Conservation (phyloP, 2,329 filamentous ascomycete species). For the Salinomyces thailandicus region DNA sequence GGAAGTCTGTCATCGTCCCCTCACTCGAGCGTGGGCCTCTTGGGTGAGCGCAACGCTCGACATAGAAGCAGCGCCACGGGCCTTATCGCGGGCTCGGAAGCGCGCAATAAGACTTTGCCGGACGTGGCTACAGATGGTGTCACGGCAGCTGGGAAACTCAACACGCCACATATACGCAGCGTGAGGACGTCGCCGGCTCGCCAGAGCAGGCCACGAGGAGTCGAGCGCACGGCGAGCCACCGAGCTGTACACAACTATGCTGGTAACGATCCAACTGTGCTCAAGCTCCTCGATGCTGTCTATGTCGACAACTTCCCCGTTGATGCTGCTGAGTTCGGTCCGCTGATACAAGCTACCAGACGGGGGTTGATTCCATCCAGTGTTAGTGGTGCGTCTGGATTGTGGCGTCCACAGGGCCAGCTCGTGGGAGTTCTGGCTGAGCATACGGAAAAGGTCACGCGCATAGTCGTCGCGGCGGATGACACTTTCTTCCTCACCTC, state of each 20-base stretch:
- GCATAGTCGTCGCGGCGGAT: conserved; percentile 74
- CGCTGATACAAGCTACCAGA: conserved; percentile 61
- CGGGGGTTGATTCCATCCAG: conserved; percentile 36
- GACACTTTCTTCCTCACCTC: conserved; percentile 91
- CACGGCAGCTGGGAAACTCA: conserved; percentile 55
- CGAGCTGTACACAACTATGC: conserved; percentile 60
- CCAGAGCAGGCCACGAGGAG: conserved; percentile 12
- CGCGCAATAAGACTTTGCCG: conserved; percentile 48
- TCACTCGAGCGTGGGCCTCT: conserved; percentile 21
- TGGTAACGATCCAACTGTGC: conserved; percentile 58
- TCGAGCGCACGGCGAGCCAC: conserved; percentile 12
- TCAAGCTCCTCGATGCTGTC: conserved; percentile 67
- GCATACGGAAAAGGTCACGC: conserved; percentile 71
- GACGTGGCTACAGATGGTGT: conserved; percentile 54
- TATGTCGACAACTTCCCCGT: conserved; percentile 57
- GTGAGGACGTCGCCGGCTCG: conserved; percentile 19
- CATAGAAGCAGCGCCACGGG: conserved; percentile 49
- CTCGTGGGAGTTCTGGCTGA: conserved; percentile 84
- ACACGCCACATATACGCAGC: conserved; percentile 34
- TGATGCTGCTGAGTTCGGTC: conserved; percentile 60
- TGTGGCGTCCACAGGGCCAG: conserved; percentile 75
- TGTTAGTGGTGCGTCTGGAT: conserved; percentile 36
- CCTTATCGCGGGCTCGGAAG: conserved; percentile 48
- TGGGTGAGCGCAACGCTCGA: conserved; percentile 28
- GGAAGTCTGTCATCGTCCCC: conserved; percentile 27